phyloP scores from a whole-genome alignment of 352 stramenopile genomes.

The Pythium aquatile region DNA sequence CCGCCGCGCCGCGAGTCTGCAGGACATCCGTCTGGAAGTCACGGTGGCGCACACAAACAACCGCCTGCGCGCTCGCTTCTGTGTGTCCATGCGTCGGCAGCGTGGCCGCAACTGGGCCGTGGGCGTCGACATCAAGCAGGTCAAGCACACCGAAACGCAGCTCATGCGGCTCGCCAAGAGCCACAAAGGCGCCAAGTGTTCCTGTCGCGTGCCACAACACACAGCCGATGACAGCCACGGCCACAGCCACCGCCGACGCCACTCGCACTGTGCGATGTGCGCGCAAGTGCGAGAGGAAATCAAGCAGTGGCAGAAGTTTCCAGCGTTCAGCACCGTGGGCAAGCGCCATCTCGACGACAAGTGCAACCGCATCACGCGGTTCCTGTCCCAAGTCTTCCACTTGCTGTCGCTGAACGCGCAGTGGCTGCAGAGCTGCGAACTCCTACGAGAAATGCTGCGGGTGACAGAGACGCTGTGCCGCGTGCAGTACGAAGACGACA shows the following conservation, averaged over 20 bases:
- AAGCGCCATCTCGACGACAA: slow-evolving; percentile 54
- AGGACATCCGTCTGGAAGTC: slow-evolving; percentile 47
- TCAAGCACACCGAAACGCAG: slow-evolving; percentile 40
- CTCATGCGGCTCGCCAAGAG: slow-evolving; percentile 40
- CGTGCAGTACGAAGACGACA: slow-evolving; percentile 54
- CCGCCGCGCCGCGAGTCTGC: slow-evolving; percentile 49
- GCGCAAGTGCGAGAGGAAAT: slow-evolving; percentile 39
- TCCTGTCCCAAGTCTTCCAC: slow-evolving; percentile 49
- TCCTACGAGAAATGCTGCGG: slow-evolving; percentile 52
- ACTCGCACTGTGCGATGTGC: slow-evolving; percentile 38
- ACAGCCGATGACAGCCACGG: slow-evolving; percentile 5
- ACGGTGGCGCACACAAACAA: slow-evolving; percentile 47
- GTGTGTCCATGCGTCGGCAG: slow-evolving; percentile 42
- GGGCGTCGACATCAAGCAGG: slow-evolving; percentile 36
- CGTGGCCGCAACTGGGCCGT: slow-evolving; percentile 32
- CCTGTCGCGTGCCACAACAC: not conserved
- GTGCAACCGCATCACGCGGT: slow-evolving; percentile 38
- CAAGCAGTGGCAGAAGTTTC: slow-evolving; percentile 38
- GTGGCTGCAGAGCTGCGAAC: slow-evolving; percentile 46
- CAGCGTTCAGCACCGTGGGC: slow-evolving; percentile 39
- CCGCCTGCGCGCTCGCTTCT: slow-evolving; percentile 48
- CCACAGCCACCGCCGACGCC: slow-evolving; percentile 14
- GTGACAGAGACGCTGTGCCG: slow-evolving; percentile 42
- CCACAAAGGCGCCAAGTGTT: slow-evolving; percentile 25
- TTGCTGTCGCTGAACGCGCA: slow-evolving; percentile 38